Evolutionary conservation across 441 rosid species (phyloP), one percentile per base, ranked within the genome.

Genomic region (Sinapis alba): DNA sequence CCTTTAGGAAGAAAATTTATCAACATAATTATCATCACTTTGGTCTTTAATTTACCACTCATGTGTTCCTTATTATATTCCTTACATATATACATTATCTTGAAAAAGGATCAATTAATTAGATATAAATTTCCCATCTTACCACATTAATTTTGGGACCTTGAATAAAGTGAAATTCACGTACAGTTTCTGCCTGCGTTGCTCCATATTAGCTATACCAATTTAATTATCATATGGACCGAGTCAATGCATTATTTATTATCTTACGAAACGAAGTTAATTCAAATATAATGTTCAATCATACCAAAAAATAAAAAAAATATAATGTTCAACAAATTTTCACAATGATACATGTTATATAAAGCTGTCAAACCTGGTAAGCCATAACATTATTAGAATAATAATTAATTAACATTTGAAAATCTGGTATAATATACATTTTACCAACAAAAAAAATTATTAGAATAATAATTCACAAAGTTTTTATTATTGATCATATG

Each of bases 141-240:
- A 78, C 81, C 67, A 73, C 67, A 68, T 68, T 78, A 68, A 73
- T 69, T 63, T 73, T 63, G 78, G 81, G 75, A 69, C 81, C 75
- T 73, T 78, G 75, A 73, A 73, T 73, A 28, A 78, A 78, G 81
- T 78, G 75, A 63, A 62, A 50, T 72, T 68, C 77, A 56, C 54
- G 57, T 68, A 66, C 67, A 18, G 62, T 73, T 36, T 56, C 75
- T 68, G 71, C 75, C 56, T 73, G 73, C 62, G 57, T 73, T 69
- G 50, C 71, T 57, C 68, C 74, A 73, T 73, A 73, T 78, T 41
- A 62, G 71, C 63, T 56, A 78, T 73, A 71, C 28, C 69, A 68
- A 67, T 73, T 73, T 73, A 78, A 73, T 69, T 78, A 62, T 62
- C 75, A 78, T 43, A 78, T 73, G 81, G 81, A 68, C 81, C 75